Evolutionary conservation across 139 green algal genomes (phyloP), one percentile per base, ranked within the genome.

Genomic region (Chlamydomonas sphaeroides): DNA sequence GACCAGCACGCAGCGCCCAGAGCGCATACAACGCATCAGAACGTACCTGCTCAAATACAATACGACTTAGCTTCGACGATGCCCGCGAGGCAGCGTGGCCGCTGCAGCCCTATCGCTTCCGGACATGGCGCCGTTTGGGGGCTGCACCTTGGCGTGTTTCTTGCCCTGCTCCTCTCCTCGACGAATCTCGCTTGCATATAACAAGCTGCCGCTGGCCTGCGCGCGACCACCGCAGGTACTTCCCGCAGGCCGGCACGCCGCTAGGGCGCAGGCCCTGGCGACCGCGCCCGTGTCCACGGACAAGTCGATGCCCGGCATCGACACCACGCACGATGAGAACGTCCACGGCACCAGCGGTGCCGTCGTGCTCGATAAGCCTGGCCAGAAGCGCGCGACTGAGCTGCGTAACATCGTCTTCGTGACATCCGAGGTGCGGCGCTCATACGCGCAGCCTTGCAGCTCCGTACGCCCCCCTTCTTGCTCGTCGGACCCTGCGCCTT

Each of bases 321-420:
- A 56, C n/a, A 84, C 48, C 21, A 76, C 65, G 0, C 14, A 61
- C 35, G 75, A 82, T 65, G 32, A 36, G 14, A 75, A 84, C 36
- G 77, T 84, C 4, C 63, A 75, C 18, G 77, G 77, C 36, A 76
- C 65, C 6, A 48, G 45, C 18, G 77, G 77, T 1, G 65, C 65
- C 7, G 77, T 84, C 2, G 8, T 2, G 6, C 39, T 84, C 5
- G 77, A 84, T 15, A 17, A 28, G 17, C 65, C 77, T 1, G 65
- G 65, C 23, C 48, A 67, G 18, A 84, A 84, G 36, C 49, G 79
- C 8, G 83, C 83, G 11, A 61, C 51, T 30, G 21, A 63, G 21
- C 51, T 81, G 32, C 68, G 89, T 3, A 90, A 87, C 80, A 76
- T 94, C 21, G 87, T 92, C 10, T 94, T 92, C 49, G 85, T 92